Conservation (phyloP, 352 stramenopile genomes). For the Phytophthora ohioensis region DNA sequence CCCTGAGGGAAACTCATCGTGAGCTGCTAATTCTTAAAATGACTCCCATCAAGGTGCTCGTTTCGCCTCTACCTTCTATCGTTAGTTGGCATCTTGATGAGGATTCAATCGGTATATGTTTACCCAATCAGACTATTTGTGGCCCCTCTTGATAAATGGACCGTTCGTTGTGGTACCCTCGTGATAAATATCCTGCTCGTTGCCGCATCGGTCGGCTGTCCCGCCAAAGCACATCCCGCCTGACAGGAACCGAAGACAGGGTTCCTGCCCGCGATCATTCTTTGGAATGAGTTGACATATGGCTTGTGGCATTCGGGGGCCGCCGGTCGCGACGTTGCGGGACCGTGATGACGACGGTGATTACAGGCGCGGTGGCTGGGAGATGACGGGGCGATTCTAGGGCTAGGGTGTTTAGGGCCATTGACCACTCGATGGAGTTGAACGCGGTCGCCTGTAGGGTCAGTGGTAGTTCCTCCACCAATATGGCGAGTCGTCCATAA, state of each 20-base stretch:
- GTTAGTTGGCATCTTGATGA: background rate
- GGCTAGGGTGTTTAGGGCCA: background rate
- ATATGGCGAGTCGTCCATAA: background rate
- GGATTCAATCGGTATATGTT: background rate
- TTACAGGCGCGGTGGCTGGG: background rate
- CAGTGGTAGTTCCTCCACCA: background rate
- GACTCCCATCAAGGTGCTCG: background rate
- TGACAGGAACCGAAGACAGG: background rate
- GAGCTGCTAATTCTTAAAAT: background rate
- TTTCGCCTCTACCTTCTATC: background rate
- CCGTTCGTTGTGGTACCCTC: background rate
- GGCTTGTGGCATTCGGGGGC: background rate
- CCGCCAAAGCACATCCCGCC: background rate
- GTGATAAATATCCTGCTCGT: conserved; percentile 5
- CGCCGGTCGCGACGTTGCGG: too few species aligned
- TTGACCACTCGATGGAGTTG: background rate
- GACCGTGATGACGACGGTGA: too few species aligned
- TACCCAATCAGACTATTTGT: conserved; percentile 1
- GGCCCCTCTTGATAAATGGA: conserved; percentile 8
- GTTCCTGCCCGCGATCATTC: background rate
- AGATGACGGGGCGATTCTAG: background rate
- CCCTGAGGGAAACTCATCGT: background rate
- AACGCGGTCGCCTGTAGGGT: background rate
- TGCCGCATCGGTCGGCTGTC: background rate
- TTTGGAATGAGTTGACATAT: background rate